phyloP scores from a whole-genome alignment of 1,284 basidiomycete species.

The Puccinia horiana region DNA sequence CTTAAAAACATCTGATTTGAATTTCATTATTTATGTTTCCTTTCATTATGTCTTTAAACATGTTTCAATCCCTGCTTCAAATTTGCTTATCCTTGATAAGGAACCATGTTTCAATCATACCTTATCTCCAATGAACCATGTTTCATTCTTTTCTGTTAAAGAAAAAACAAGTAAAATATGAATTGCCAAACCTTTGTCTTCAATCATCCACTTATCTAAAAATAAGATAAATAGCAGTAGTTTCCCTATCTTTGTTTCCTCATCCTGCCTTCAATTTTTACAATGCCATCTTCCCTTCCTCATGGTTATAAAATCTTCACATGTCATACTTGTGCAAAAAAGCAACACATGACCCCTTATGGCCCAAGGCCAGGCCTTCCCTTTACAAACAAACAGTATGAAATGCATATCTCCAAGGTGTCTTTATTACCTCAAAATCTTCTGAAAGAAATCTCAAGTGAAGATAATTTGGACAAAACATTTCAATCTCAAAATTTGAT shows the following conservation, averaged over 20 bases:
- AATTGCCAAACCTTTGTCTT: too few species aligned
- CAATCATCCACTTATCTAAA: too few species aligned
- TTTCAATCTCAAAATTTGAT: background rate
- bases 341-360: slow-evolving; percentile 12
- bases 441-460: background rate
- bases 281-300: background rate
- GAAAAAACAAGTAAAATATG: too few species aligned
- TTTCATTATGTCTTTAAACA: too few species aligned
- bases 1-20: background rate
- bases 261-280: too few species aligned
- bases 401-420: background rate
- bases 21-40: background rate
- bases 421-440: background rate
- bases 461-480: background rate
- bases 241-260: background rate
- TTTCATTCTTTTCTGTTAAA: too few species aligned
- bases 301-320: background rate
- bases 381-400: background rate
- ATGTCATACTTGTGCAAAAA: slow-evolving; percentile 5
- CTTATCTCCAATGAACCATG: too few species aligned
- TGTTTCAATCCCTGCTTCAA: too few species aligned
- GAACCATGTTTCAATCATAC: too few species aligned
- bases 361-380: background rate
- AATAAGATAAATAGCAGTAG: background rate
- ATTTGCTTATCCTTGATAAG: too few species aligned